phyloP scores from a whole-genome alignment of 163 green algal genomes.

The Chlorella variabilis region DNA sequence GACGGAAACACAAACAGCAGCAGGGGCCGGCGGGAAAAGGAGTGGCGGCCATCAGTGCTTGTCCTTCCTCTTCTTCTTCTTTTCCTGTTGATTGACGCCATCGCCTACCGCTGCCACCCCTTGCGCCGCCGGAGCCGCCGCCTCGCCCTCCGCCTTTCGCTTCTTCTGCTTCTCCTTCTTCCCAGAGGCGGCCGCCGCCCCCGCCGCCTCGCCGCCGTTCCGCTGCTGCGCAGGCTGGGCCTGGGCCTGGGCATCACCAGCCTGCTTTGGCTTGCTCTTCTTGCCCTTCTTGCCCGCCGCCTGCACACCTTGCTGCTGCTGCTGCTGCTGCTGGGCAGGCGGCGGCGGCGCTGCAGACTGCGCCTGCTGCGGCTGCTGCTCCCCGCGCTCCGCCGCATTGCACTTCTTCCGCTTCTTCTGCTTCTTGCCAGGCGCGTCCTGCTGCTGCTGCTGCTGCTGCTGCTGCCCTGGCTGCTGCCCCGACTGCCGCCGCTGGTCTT shows the following conservation, averaged over 20 bases:
- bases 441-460: slow-evolving; percentile 16
- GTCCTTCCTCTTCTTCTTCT: slow-evolving; percentile 39
- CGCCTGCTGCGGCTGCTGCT: slow-evolving; percentile 9
- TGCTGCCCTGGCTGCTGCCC: background rate
- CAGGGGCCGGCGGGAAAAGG: too few relatives aligned
- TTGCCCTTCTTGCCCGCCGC: background rate
- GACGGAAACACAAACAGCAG: too few relatives aligned
- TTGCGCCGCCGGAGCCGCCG: background rate
- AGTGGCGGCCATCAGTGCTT: too few relatives aligned
- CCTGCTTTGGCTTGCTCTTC: slow-evolving; percentile 9
- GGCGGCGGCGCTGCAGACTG: background rate
- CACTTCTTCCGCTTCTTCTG: slow-evolving; percentile 4
- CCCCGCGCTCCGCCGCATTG: too few relatives aligned
- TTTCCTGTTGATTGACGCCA: background rate
- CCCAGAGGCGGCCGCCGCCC: background rate
- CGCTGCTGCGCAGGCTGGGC: background rate
- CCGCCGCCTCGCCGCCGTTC: background rate
- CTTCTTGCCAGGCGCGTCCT: background rate
- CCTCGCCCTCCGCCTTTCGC: background rate
- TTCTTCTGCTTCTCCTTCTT: slow-evolving; percentile 9
- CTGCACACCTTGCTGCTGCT: slow-evolving; percentile 3
- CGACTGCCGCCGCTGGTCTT: slow-evolving; percentile 5
- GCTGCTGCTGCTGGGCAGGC: slow-evolving; percentile 2
- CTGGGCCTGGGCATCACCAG: background rate
- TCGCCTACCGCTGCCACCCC: background rate